Evolutionary conservation across 2,329 filamentous ascomycete species (phyloP), one percentile per base, ranked within the genome.

Genomic region (Sphaerostilbella broomeana): DNA sequence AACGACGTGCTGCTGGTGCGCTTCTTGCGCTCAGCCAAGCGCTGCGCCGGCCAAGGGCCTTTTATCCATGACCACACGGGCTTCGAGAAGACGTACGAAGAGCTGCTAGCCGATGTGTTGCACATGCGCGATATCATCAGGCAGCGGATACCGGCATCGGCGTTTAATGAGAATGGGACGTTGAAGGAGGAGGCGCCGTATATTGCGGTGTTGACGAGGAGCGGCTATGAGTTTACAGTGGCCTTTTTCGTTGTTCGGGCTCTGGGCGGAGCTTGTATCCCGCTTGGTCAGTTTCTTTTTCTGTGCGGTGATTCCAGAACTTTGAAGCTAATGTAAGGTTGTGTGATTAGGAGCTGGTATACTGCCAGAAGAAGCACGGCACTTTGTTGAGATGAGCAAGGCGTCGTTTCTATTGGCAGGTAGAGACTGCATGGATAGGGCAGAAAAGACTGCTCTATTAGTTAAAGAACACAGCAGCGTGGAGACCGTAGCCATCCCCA

Each of bases 151-250:
- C 46, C 48, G 2, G 4, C 35, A 7, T 40, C 39, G 2, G 30
- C 17, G 3, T 35, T 51, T 4, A 29, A 21, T 9, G 36, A 40
- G 2, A 27, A 31, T 3, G 44, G 43, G 1, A 5, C 51, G 4
- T 21, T 53, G 11, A 15, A 13, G 2, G 25, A 45, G 1, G 21
- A 43, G 3, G 9, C 11, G 4, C 43, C 46, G 2, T 46, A 53
- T 15, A 25, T 47, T 5, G 29, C 31, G 5, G 34, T 45, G 12
- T 45, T 51, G 11, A 42, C 48, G 13, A 20, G 22, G 15, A 45
- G 44, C 7, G 50, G 51, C 5, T 54, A 54, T 27, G 51, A 51
- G 28, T 52, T 52, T 17, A 29, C 50, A 9, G 51, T 54, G 5
- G 50, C 49, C 3, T 52, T 51, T 22, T 51, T 51, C 16, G 46